Evolutionary conservation across 352 stramenopile genomes (phyloP).

Genomic region (Globisporangium iwayamae): DNA sequence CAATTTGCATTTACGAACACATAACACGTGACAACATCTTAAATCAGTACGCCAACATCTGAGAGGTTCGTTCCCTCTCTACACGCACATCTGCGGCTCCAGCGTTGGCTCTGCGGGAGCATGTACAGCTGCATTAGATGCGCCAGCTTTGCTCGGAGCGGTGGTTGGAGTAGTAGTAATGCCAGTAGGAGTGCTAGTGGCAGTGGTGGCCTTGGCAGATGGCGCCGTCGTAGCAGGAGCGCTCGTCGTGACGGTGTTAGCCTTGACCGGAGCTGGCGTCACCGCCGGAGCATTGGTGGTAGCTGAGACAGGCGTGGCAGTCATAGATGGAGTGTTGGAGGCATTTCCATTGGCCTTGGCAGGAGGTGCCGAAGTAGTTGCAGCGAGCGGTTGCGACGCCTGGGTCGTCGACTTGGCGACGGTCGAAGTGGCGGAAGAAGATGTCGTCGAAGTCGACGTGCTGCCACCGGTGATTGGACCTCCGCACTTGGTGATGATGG

Average conservation of each 20-base stretch:
- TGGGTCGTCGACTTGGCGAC: slow-evolving; percentile 8
- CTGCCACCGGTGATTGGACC: neutral
- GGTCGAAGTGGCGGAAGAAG: slow-evolving; percentile 9
- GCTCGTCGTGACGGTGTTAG: neutral
- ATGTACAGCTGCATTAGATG: neutral
- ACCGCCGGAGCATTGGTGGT: neutral
- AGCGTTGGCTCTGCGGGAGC: slow-evolving; percentile 3
- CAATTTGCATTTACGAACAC: too few species aligned
- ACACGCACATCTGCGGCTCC: slow-evolving; percentile 15
- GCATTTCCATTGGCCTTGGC: neutral
- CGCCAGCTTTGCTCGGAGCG: neutral
- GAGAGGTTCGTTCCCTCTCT: slow-evolving; percentile 4
- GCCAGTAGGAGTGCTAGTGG: neutral
- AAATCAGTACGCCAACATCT: slow-evolving; percentile 2
- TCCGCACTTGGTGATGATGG: slow-evolving; percentile 11
- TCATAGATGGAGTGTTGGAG: neutral
- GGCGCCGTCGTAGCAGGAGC: neutral
- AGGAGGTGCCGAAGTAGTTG: neutral
- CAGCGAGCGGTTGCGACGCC: slow-evolving; percentile 2
- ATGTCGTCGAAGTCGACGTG: neutral
- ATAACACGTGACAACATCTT: neutral
- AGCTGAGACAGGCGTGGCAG: neutral
- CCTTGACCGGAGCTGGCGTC: neutral
- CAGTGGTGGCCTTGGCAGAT: neutral
- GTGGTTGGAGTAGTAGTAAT: neutral